A percentile compares a stretch with the other conserved stretches of the same genome.
phyloP scores from a whole-genome alignment of 176 grass and related monocot species.

The bread wheat (Triticum aestivum) region IWGSC_CS_RefSeq_v2.1 NC_057814.1:301068837-301069336 shows the following conservation, averaged over 20 bases:
- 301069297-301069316: not conserved
- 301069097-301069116: not conserved
- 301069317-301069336: not conserved
- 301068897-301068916: slow-evolving; percentile 45
- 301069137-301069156: not conserved
- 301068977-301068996: slow-evolving; percentile 35
- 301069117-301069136: not conserved
- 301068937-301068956: slow-evolving; percentile 30
- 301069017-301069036: slow-evolving; percentile 1
- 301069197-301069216: not conserved
- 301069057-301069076: not conserved
- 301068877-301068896: slow-evolving; percentile 4
- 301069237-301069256: not conserved
- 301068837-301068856: not conserved
- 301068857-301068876: slow-evolving; percentile 1
- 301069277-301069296: not conserved
- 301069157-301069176: not conserved
- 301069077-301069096: not conserved
- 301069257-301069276: slow-evolving; percentile 1
- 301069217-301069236: not conserved
- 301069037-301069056: not conserved
- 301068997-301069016: slow-evolving; percentile 35
- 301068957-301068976: slow-evolving; percentile 41
- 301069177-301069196: not conserved
- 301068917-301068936: slow-evolving; percentile 20